Percentiles rank a stretch among this genome's conserved stretches.
phyloP scores from a whole-genome alignment of 169 alveolate species.

The Toxoplasma gondii region DNA sequence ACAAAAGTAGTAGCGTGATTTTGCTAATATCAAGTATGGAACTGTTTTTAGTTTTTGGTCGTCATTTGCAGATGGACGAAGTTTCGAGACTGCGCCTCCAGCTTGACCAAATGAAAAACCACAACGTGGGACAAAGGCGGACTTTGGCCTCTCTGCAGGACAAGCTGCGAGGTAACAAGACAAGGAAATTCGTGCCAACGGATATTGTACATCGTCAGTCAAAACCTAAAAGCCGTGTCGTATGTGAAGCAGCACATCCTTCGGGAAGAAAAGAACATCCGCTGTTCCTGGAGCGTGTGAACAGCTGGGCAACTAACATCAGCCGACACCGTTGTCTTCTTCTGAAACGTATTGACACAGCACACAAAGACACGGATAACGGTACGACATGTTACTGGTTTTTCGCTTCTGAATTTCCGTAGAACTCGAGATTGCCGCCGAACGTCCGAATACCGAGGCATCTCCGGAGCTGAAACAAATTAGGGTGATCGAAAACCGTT shows the following conservation, averaged over 20 bases:
- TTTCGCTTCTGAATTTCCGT: not conserved
- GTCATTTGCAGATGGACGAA: not conserved
- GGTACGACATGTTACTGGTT: not conserved
- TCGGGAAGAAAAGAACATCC: no score
- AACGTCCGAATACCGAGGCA: conserved; percentile 81
- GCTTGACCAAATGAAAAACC: conserved; percentile 11
- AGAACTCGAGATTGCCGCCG: conserved; percentile 63
- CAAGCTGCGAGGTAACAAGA: not conserved
- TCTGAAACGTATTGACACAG: no score
- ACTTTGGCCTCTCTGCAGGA: not conserved
- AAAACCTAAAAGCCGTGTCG: no score
- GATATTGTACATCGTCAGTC: not conserved
- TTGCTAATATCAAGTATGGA: no score
- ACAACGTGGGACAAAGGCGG: conserved; percentile 2
- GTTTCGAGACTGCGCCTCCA: conserved; percentile 7
- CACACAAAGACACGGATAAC: no score
- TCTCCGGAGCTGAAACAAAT: conserved; percentile 87
- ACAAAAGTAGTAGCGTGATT: no score
- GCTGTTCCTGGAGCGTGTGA: no score
- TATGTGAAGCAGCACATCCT: no score
- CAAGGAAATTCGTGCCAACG: not conserved
- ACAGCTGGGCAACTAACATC: no score
- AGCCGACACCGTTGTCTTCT: no score
- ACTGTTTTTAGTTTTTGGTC: no score
- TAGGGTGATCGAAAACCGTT: conserved; percentile 87